These are phyloP conservation scores for Phytophthora nicotianae DNA, from an alignment of 352 stramenopile species.

Conservation along the genomic window DNA sequence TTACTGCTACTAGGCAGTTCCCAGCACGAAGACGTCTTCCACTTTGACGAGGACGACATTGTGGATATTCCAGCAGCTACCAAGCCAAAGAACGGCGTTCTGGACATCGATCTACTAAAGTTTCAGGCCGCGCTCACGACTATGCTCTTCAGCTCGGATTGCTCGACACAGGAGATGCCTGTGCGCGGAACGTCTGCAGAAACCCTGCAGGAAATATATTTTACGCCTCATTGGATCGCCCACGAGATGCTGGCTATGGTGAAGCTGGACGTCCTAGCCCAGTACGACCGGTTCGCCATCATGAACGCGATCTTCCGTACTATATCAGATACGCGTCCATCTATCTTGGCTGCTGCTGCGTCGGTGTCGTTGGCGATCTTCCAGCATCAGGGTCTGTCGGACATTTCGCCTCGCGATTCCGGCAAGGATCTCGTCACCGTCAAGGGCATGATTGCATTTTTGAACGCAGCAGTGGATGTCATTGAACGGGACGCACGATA, in stretches of 20 bases:
- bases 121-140: slow-evolving; percentile 60
- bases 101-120: slow-evolving; percentile 67
- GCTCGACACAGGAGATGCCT: slow-evolving; percentile 29
- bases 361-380: slow-evolving; percentile 67
- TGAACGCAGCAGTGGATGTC: slow-evolving; percentile 48
- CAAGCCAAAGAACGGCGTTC: slow-evolving; percentile 24
- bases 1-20: slow-evolving; percentile 58
- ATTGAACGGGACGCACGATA: slow-evolving; percentile 48
- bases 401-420: slow-evolving; percentile 7
- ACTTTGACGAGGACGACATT: slow-evolving; percentile 74
- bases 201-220: slow-evolving; percentile 47
- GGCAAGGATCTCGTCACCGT: slow-evolving; percentile 55
- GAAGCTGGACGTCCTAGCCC: slow-evolving; percentile 58
- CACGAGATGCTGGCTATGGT: slow-evolving; percentile 51
- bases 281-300: slow-evolving; percentile 71
- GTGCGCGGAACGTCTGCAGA: slow-evolving; percentile 28
- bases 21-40: slow-evolving; percentile 65
- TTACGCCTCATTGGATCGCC: slow-evolving; percentile 58
- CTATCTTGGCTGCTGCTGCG: slow-evolving; percentile 42
- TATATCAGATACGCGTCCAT: slow-evolving; percentile 37
- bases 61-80: slow-evolving; percentile 15
- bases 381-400: slow-evolving; percentile 53
- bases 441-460: slow-evolving; percentile 62
- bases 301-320: slow-evolving; percentile 58
- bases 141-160: slow-evolving; percentile 48